phyloP scores from a whole-genome alignment of 768 basidiomycete genomes.

The Podaxis sp. region DNA sequence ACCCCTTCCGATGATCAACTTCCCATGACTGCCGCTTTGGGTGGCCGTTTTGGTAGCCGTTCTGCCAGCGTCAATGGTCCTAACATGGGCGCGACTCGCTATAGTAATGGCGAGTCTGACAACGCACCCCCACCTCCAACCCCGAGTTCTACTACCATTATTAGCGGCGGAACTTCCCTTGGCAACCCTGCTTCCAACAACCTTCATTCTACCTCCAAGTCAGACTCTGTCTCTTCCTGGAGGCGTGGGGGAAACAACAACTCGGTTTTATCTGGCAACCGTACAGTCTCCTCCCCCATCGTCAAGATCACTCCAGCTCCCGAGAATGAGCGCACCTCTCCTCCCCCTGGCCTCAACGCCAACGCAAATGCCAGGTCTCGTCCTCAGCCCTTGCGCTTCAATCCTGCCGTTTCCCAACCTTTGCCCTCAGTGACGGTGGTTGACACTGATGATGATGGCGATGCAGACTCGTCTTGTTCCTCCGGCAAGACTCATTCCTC shows the following conservation, averaged over 20 bases:
- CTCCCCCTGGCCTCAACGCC: constrained; percentile 14
- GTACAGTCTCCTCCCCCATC: constrained; percentile 58
- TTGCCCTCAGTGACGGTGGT: constrained; percentile 59
- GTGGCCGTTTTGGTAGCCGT: constrained; percentile 75
- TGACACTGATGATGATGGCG: constrained; percentile 48
- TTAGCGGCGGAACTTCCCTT: constrained; percentile 72
- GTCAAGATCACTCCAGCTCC: constrained; percentile 77
- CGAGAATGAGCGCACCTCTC: constrained; percentile 41
- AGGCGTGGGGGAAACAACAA: constrained; percentile 72
- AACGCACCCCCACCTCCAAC: constrained; percentile 50
- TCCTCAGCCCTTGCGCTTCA: constrained; percentile 69
- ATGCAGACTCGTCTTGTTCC: constrained; percentile 54
- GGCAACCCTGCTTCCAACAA: constrained; percentile 49
- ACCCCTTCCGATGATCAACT: constrained; percentile 52
- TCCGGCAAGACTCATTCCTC: constrained; percentile 67
- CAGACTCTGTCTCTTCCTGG: constrained; percentile 79
- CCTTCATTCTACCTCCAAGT: constrained; percentile 62
- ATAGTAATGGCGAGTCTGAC: constrained; percentile 39
- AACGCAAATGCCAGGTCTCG: constrained; percentile 38
- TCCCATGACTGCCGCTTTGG: constrained; percentile 80
- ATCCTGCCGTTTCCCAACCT: constrained; percentile 46
- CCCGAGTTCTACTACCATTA: constrained; percentile 62
- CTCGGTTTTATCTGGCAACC: constrained; percentile 67
- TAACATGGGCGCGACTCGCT: constrained; percentile 23
- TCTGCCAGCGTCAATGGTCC: constrained; percentile 40